Evolutionary conservation across 108 stramenopile genomes (phyloP).

Genomic region (Nannochloropsis salina): DNA sequence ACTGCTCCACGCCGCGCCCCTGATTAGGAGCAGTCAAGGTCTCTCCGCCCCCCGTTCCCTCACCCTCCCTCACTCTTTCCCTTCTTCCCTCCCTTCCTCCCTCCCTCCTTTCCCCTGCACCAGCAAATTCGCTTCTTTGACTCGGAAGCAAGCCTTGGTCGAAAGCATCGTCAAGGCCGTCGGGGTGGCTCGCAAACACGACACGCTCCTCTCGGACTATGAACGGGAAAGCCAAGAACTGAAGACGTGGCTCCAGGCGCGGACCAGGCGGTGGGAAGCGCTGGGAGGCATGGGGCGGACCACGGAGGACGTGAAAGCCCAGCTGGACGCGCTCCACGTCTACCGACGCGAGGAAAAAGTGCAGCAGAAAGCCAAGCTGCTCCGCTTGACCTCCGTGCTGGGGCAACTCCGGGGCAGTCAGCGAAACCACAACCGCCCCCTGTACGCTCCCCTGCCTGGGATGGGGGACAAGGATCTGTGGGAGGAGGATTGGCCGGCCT

Average conservation of each 20-base stretch:
- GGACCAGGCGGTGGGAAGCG: not conserved
- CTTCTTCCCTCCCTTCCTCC: not conserved
- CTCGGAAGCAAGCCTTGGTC: constrained; percentile 9
- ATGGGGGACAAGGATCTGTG: constrained; percentile 3
- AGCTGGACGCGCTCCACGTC: not conserved
- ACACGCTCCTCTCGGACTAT: not conserved
- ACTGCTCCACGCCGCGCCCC: not conserved
- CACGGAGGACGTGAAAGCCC: not conserved
- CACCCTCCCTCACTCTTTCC: not conserved
- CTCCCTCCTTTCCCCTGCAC: not conserved
- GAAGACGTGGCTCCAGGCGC: not conserved
- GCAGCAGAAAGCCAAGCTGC: not conserved
- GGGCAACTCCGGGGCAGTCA: not conserved
- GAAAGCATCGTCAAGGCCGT: constrained; percentile 13
- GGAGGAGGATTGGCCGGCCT: not conserved
- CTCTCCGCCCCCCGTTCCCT: constrained; percentile 11
- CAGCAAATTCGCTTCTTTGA: constrained; percentile 2
- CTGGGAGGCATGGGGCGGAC: not conserved
- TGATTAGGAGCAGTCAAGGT: not conserved
- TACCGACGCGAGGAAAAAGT: not conserved
- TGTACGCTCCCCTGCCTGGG: not conserved
- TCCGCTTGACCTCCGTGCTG: not conserved
- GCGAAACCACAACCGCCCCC: not conserved
- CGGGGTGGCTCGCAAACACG: not conserved
- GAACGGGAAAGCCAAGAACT: not conserved